Percentiles rank a stretch among this genome's conserved stretches.
These are phyloP conservation scores for Penicillium bialowiezense DNA, from an alignment of 495 filamentous ascomycete genomes.

Conservation along the genomic window DNA sequence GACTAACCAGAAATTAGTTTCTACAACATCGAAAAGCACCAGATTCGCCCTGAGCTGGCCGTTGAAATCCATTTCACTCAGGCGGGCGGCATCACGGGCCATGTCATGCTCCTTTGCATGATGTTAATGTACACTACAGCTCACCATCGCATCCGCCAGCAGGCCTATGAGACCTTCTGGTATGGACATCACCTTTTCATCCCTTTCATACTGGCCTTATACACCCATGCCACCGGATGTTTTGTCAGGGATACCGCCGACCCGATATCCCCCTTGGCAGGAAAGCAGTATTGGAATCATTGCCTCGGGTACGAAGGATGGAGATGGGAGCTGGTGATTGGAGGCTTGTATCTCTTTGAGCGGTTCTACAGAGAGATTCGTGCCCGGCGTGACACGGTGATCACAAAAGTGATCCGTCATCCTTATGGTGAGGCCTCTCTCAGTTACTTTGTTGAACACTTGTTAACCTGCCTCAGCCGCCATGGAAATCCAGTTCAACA, in stretches of 20 bases:
- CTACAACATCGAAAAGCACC: conserved; percentile 87
- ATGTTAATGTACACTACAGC: conserved; percentile 97
- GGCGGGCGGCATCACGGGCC: conserved; percentile 88
- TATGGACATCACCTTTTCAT: conserved; percentile 98
- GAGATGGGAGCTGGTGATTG: conserved; percentile 94
- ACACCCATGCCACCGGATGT: conserved; percentile 93
- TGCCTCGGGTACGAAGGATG: conserved; percentile 96
- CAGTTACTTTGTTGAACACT: neutral
- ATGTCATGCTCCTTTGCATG: conserved; percentile 99
- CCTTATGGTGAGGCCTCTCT: conserved; percentile 72
- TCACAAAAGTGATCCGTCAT: conserved; percentile 90
- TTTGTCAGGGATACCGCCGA: conserved; percentile 79
- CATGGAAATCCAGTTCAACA: conserved; percentile 95
- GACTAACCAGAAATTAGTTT: conserved; percentile 60
- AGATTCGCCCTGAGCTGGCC: conserved; percentile 76
- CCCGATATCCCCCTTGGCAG: conserved; percentile 81
- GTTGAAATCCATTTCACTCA: conserved; percentile 92
- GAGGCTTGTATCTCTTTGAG: conserved; percentile 80
- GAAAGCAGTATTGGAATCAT: conserved; percentile 78
- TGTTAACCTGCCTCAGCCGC: conserved; percentile 57
- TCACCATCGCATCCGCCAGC: conserved; percentile 88
- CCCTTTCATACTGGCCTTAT: conserved; percentile 88
- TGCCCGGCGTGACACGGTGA: conserved; percentile 74
- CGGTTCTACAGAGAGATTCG: conserved; percentile 91
- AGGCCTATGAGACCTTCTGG: conserved; percentile 98